phyloP scores from a whole-genome alignment of 2,329 filamentous ascomycete genomes.

The Colletotrichum sp. region DNA sequence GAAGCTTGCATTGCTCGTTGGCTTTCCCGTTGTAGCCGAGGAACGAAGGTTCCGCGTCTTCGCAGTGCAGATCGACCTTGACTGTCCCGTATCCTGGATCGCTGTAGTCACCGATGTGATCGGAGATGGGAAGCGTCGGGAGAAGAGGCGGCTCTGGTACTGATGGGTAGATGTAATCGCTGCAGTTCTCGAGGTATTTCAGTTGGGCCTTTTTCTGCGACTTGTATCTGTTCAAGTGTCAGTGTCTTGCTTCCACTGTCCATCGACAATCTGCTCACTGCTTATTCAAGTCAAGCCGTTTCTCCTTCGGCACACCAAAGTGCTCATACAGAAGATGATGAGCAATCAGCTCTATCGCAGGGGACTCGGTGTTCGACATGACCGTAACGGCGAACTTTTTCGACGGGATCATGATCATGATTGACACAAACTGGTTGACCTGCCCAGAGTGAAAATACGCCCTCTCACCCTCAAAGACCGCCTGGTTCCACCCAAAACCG shows the following conservation, averaged over 20 bases:
- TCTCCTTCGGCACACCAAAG: slow-evolving; percentile 23
- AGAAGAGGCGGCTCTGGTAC: slow-evolving; percentile 28
- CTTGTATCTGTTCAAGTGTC: not conserved
- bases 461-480: slow-evolving; percentile 28
- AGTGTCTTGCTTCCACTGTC: not conserved
- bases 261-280: not conserved
- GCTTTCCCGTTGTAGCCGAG: not conserved
- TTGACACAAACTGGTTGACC: slow-evolving; percentile 29
- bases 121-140: slow-evolving; percentile 42
- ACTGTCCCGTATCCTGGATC: slow-evolving; percentile 31
- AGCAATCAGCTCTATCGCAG: slow-evolving; percentile 24
- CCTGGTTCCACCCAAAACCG: slow-evolving; percentile 33
- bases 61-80: slow-evolving; percentile 20
- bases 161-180: slow-evolving; percentile 20
- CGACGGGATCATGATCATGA: slow-evolving; percentile 37
- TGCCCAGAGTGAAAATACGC: slow-evolving; percentile 35
- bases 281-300: slow-evolving; percentile 21
- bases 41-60: not conserved
- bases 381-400: slow-evolving; percentile 35
- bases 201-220: not conserved
- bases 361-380: slow-evolving; percentile 28
- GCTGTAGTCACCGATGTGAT: slow-evolving; percentile 45
- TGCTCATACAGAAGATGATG: slow-evolving; percentile 36
- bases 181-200: slow-evolving; percentile 22
- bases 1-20: slow-evolving; percentile 21